These are phyloP conservation scores for Populus euphratica DNA, from an alignment of 345 rosid species.

Conservation along the genomic window DNA sequence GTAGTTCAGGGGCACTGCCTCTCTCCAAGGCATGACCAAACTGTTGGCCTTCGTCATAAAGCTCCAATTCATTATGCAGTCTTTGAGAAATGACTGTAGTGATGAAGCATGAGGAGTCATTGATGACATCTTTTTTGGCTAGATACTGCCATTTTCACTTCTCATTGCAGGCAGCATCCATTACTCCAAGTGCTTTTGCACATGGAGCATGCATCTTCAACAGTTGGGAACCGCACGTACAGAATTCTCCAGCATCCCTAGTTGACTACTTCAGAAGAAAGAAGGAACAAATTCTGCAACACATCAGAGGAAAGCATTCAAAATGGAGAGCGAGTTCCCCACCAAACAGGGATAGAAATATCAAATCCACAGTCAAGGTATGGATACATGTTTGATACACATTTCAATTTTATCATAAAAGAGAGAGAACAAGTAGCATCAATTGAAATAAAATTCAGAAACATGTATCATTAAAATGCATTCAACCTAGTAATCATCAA, in stretches of 20 bases:
- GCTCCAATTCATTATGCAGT: not conserved
- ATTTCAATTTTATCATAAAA: not conserved
- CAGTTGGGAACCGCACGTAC: not conserved
- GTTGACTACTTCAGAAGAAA: not conserved
- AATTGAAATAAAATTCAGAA: not conserved
- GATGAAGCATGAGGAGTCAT: not conserved
- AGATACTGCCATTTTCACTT: constrained; percentile 7
- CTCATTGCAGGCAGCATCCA: constrained; percentile 1
- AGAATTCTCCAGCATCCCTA: constrained; percentile 6
- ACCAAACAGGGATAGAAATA: not conserved
- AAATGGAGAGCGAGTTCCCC: not conserved
- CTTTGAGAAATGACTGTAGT: not conserved
- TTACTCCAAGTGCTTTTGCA: not conserved
- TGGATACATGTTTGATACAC: not conserved
- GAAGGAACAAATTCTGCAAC: not conserved
- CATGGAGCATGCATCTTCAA: not conserved
- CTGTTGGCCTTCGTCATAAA: not conserved
- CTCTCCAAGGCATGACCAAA: not conserved
- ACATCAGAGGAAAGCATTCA: not conserved
- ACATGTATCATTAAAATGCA: not conserved
- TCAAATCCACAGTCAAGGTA: not conserved
- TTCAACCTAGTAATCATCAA: not conserved
- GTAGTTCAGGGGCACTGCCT: not conserved
- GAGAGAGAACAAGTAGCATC: not conserved
- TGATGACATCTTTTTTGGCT: not conserved